These are phyloP conservation scores for Cladophialophora carrionii DNA, from an alignment of 2,329 filamentous ascomycete species.

Conservation along the genomic window DNA sequence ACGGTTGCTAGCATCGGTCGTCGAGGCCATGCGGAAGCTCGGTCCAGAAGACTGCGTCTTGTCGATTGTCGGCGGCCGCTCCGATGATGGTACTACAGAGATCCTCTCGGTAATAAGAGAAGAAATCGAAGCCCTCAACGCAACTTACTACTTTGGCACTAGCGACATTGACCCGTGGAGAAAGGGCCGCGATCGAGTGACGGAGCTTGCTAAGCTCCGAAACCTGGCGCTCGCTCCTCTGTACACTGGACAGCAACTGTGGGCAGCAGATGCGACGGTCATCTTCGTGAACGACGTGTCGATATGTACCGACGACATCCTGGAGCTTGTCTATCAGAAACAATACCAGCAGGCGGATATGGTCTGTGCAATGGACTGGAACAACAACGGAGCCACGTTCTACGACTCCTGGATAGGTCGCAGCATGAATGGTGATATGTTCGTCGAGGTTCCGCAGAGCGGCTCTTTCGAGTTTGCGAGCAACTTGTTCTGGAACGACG, in stretches of 20 bases:
- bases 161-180: slow-evolving; percentile 51
- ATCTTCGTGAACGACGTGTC: slow-evolving; percentile 62
- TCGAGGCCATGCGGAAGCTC: slow-evolving; percentile 56
- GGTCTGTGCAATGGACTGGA: slow-evolving; percentile 65
- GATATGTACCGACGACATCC: slow-evolving; percentile 58
- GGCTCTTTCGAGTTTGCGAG: slow-evolving; percentile 55
- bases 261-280: slow-evolving; percentile 49
- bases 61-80: slow-evolving; percentile 62
- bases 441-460: slow-evolving; percentile 58
- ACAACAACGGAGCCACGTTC: slow-evolving; percentile 54
- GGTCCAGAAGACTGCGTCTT: slow-evolving; percentile 58
- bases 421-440: slow-evolving; percentile 57
- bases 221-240: slow-evolving; percentile 59
- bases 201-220: slow-evolving; percentile 55
- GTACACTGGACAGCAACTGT: slow-evolving; percentile 36
- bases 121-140: slow-evolving; percentile 45
- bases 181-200: slow-evolving; percentile 50
- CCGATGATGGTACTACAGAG: slow-evolving; percentile 58
- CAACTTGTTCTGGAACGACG: slow-evolving; percentile 60
- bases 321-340: slow-evolving; percentile 60
- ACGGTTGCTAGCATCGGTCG: slow-evolving; percentile 56
- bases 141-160: slow-evolving; percentile 36
- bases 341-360: slow-evolving; percentile 55
- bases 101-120: slow-evolving; percentile 51
- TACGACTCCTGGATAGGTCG: slow-evolving; percentile 63